phyloP scores from a whole-genome alignment of 1,139 yeast genomes.

The Meyerozyma carpophila region DNA sequence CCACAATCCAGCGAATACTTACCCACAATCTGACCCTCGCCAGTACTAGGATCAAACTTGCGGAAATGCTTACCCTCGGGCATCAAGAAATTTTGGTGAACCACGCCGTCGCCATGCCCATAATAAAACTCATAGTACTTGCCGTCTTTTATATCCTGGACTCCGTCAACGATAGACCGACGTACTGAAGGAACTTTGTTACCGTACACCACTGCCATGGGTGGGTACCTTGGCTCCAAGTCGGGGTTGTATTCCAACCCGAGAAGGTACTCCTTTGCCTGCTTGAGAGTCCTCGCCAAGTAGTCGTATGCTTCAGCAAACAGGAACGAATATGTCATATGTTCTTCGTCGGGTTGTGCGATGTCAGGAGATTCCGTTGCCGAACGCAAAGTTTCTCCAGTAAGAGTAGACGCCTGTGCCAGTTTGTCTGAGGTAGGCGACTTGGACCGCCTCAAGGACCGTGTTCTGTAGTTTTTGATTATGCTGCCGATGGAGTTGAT shows the following conservation, averaged over 20 bases:
- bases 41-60: constrained; percentile 24
- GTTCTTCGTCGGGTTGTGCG: constrained; percentile 3
- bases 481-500: neutral
- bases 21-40: constrained; percentile 53
- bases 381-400: constrained; percentile 3
- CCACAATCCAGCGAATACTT: constrained; percentile 63
- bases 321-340: constrained; percentile 19
- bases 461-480: neutral
- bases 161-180: constrained; percentile 60
- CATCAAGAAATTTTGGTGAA: constrained; percentile 75
- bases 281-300: constrained; percentile 52
- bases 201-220: constrained; percentile 77
- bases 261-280: constrained; percentile 54
- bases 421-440: neutral
- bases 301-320: constrained; percentile 64
- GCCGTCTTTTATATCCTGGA: constrained; percentile 64
- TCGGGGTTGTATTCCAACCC: constrained; percentile 52
- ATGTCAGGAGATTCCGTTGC: neutral
- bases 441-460: neutral
- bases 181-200: constrained; percentile 79
- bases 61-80: constrained; percentile 70
- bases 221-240: constrained; percentile 57
- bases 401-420: neutral
- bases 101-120: constrained; percentile 93
- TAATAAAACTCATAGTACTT: constrained; percentile 71